Percentiles rank a stretch among this genome's conserved stretches.
Evolutionary conservation across 805 yeast species (phyloP).

Genomic region (Torulaspora franciscae): DNA sequence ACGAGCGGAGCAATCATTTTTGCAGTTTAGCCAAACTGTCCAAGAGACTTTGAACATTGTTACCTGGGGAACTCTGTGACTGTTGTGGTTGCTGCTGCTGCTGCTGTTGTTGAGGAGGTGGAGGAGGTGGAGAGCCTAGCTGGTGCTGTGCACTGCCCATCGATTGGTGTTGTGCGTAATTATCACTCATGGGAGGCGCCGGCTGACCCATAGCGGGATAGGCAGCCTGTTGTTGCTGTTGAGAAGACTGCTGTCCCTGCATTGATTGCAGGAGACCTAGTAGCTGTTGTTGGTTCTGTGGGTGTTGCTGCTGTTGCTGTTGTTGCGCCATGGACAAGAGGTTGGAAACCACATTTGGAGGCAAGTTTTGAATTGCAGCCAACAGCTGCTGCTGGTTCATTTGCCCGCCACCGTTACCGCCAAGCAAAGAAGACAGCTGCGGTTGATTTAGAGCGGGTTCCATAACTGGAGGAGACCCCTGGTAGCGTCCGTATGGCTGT

Average conservation of each 20-base stretch:
- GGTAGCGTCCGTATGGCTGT: constrained; percentile 27
- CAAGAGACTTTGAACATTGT: constrained; percentile 37
- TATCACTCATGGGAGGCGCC: constrained; percentile 14
- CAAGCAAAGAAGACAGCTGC: constrained; percentile 25
- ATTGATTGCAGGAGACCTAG: constrained; percentile 34
- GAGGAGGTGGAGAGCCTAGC: constrained; percentile 8
- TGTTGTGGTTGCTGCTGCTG: constrained; percentile 20
- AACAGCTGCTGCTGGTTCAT: constrained; percentile 34
- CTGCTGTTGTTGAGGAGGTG: constrained; percentile 7
- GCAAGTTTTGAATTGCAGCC: constrained; percentile 34
- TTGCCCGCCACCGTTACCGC: constrained; percentile 21
- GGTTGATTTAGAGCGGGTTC: constrained; percentile 23
- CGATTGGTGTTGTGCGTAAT: constrained; percentile 13
- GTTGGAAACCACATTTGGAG: constrained; percentile 34
- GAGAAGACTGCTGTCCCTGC: constrained; percentile 30
- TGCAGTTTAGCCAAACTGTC: constrained; percentile 39
- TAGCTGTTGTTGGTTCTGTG: constrained; percentile 28
- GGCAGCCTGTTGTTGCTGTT: constrained; percentile 20
- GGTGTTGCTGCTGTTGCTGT: constrained; percentile 32
- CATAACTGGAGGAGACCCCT: constrained; percentile 12
- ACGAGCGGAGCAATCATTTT: constrained; percentile 17
- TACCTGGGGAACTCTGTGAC: constrained; percentile 27
- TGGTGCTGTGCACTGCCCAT: constrained; percentile 14
- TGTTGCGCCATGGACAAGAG: constrained; percentile 34
- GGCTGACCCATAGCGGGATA: constrained; percentile 15